Conservation (phyloP, 1,284 basidiomycete species). For the Neotropicomus parvogracilis region DNA sequence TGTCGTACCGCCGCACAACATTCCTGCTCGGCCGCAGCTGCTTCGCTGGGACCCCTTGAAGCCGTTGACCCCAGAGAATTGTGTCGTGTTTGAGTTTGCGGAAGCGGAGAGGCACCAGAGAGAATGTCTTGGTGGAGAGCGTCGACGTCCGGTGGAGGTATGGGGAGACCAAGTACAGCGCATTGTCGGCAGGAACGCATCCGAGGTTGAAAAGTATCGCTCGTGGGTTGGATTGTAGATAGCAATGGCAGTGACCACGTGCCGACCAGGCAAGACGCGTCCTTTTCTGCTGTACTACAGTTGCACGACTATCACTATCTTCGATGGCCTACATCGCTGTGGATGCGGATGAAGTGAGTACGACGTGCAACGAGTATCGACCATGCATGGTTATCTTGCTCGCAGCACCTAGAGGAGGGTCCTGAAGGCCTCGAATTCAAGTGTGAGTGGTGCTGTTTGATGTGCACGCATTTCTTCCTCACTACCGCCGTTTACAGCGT, state of each 20-base stretch:
- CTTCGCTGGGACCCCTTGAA: conserved; percentile 74
- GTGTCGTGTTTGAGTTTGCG: conserved; percentile 73
- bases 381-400: conserved; percentile 1
- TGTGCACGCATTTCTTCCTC: not conserved
- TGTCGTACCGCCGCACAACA: conserved; percentile 68
- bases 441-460: conserved; percentile 38
- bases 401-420: conserved; percentile 55
- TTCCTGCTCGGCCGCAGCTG: conserved; percentile 68
- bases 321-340: conserved; percentile 53
- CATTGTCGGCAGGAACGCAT: conserved; percentile 51
- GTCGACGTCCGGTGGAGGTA: conserved; percentile 44
- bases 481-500: conserved; percentile 39
- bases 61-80: conserved; percentile 70
- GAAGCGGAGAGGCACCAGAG: conserved; percentile 71
- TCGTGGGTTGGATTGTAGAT: conserved; percentile 40
- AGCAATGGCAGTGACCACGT: conserved; percentile 3
- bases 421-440: conserved; percentile 64
- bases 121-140: conserved; percentile 41
- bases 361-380: not conserved
- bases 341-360: conserved; percentile 52
- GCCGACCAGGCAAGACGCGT: not conserved
- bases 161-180: conserved; percentile 63
- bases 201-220: conserved; percentile 47
- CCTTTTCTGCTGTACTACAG: not conserved
- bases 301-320: not conserved